Percentiles rank a stretch among this genome's conserved stretches.
Evolutionary conservation across 345 rosid genomes (phyloP).

Genomic region (Aethionema arabicum): DNA sequence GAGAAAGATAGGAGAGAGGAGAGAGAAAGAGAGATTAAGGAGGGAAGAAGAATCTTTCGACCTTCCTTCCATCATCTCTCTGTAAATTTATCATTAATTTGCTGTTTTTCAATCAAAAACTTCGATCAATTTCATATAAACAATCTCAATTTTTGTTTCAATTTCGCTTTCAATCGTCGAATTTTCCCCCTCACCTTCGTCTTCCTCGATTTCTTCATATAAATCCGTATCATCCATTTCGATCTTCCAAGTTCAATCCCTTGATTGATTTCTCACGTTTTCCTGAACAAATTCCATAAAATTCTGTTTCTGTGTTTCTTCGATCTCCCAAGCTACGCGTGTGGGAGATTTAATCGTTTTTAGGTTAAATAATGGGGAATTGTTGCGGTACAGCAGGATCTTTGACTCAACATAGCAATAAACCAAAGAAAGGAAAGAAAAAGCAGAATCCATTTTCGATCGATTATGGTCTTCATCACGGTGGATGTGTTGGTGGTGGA

Average conservation of each 20-base stretch:
- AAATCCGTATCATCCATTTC: background rate
- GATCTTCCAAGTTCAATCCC: background rate
- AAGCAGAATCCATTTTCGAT: constrained; percentile 73
- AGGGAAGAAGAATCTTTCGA: constrained; percentile 36
- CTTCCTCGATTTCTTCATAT: constrained; percentile 22
- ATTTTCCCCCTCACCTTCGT: constrained; percentile 2
- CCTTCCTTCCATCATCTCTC: constrained; percentile 31
- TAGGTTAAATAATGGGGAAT: constrained; percentile 65
- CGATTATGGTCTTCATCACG: constrained; percentile 48
- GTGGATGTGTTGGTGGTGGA: constrained; percentile 16
- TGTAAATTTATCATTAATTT: background rate
- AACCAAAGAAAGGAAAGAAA: constrained; percentile 45
- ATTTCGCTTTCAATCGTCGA: constrained; percentile 32
- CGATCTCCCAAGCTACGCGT: background rate
- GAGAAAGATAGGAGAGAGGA: background rate
- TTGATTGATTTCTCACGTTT: background rate
- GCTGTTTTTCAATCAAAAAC: constrained; percentile 1
- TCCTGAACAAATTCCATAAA: constrained; percentile 1
- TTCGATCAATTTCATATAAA: constrained; percentile 8
- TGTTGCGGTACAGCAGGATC: constrained; percentile 65
- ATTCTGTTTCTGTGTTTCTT: constrained; percentile 9
- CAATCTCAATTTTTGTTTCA: constrained; percentile 11
- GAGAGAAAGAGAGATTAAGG: constrained; percentile 16
- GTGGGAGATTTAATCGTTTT: constrained; percentile 2
- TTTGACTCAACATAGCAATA: constrained; percentile 35